These are phyloP conservation scores for Phascolomyces articulosus DNA, from an alignment of 371 early-diverging fungal species.

Conservation along the genomic window DNA sequence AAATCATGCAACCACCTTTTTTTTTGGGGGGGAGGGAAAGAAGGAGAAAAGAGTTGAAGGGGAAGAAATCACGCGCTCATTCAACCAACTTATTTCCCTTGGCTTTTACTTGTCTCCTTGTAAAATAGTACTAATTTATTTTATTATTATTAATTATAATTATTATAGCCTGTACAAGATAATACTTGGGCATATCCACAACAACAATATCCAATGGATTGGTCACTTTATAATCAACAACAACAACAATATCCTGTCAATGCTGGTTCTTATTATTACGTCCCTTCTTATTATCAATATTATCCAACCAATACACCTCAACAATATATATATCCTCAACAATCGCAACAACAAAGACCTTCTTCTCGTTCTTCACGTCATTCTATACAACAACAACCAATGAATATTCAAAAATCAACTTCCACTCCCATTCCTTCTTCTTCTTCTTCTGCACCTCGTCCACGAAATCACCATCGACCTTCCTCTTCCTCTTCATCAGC, in stretches of 20 bases:
- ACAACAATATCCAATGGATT: not conserved
- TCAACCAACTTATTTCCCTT: not conserved
- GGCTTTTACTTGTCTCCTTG: not conserved
- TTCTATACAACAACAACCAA: not conserved
- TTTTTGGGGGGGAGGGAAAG: not conserved
- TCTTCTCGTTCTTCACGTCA: not conserved
- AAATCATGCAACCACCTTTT: conserved; percentile 5
- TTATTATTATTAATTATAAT: not conserved
- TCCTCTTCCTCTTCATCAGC: not conserved
- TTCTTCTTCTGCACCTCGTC: not conserved
- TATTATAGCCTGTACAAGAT: conserved; percentile 6
- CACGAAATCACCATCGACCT: not conserved
- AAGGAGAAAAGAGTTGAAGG: not conserved
- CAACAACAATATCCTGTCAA: not conserved
- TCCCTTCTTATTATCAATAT: conserved; percentile 2
- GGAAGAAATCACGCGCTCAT: not conserved
- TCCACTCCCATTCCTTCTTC: conserved; percentile 3
- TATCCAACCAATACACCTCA: not conserved
- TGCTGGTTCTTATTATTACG: not conserved
- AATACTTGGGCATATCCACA: conserved; percentile 1
- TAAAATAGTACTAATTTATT: not conserved
- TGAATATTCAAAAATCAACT: not conserved
- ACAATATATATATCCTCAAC: not conserved
- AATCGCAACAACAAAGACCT: not conserved
- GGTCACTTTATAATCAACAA: conserved; percentile 3